These are phyloP conservation scores for Digitaria exilis DNA, from an alignment of 202 grass and related monocot species.

Conservation along the genomic window DNA sequence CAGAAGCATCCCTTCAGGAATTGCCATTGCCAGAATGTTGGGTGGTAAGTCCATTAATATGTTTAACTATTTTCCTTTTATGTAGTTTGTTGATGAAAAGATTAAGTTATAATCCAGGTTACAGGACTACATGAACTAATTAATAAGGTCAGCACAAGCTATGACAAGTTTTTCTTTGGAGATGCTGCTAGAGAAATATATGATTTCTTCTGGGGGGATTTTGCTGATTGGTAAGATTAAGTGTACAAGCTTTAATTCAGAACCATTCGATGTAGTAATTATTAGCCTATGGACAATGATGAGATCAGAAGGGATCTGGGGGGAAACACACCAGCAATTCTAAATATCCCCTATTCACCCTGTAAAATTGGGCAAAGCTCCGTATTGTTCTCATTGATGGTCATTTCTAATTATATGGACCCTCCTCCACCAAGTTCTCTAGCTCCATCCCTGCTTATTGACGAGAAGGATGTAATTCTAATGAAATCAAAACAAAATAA, in stretches of 20 bases:
- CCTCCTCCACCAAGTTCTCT: not conserved
- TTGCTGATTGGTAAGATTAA: conserved; percentile 93
- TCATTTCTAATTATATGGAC: not conserved
- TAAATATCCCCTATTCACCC: not conserved
- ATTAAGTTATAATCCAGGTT: conserved; percentile 57
- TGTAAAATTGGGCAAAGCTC: not conserved
- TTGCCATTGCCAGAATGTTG: conserved; percentile 88
- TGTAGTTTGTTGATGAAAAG: conserved; percentile 42
- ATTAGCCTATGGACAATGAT: not conserved
- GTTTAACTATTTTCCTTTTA: conserved; percentile 30
- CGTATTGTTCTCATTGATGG: not conserved
- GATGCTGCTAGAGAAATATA: conserved; percentile 99
- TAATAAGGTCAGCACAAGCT: conserved; percentile 77
- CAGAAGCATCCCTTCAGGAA: conserved; percentile 69
- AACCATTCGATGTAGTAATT: not conserved
- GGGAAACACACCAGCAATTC: not conserved
- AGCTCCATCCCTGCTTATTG: not conserved
- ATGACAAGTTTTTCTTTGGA: conserved; percentile 97
- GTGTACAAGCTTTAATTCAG: conserved; percentile 22
- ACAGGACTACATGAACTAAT: conserved; percentile 92
- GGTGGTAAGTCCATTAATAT: conserved; percentile 74
- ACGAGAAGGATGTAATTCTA: not conserved
- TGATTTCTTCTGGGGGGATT: conserved; percentile 95
- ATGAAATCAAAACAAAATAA: not conserved
- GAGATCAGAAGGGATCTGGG: not conserved